A percentile compares a stretch with the other conserved stretches of the same genome.
phyloP scores from a whole-genome alignment of 306 rosid species.

The Echinosophora koreensis region DNA sequence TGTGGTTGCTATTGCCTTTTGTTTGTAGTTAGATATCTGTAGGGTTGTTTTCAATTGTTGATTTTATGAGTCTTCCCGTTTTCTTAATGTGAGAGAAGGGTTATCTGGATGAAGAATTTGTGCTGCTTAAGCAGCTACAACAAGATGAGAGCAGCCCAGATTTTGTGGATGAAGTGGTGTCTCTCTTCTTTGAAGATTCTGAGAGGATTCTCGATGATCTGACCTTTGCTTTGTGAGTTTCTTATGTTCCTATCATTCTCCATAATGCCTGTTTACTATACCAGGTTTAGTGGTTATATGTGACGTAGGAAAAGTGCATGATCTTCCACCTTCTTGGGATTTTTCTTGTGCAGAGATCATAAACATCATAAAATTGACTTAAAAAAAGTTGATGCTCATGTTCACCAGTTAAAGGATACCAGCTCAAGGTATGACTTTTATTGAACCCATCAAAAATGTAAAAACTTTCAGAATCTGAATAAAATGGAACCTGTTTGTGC shows the following conservation, averaged over 20 bases:
- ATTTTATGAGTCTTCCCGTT: constrained; percentile 16
- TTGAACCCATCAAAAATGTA: neutral
- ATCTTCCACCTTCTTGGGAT: neutral
- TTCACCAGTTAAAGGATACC: constrained; percentile 84
- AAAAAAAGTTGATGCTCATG: constrained; percentile 81
- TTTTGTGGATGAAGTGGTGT: constrained; percentile 78
- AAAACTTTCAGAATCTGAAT: constrained; percentile 15
- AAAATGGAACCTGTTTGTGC: neutral
- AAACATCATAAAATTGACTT: constrained; percentile 57
- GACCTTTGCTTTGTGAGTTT: constrained; percentile 67
- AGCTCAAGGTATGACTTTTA: constrained; percentile 68
- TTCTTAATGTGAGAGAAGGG: constrained; percentile 53
- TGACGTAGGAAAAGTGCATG: no score
- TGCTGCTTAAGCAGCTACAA: constrained; percentile 78
- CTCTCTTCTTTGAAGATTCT: constrained; percentile 82
- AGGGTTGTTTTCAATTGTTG: constrained; percentile 25
- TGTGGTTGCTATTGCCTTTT: neutral
- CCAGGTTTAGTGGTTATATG: constrained; percentile 8
- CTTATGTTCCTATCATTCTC: neutral
- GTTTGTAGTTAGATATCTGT: constrained; percentile 31
- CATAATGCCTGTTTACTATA: neutral
- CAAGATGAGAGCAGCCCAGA: constrained; percentile 87
- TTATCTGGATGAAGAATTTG: constrained; percentile 72
- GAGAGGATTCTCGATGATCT: constrained; percentile 81
- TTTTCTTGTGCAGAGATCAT: constrained; percentile 57